Evolutionary conservation across 164 flowering plant genomes (phyloP).

Genomic region (Macadamia integrifolia): DNA sequence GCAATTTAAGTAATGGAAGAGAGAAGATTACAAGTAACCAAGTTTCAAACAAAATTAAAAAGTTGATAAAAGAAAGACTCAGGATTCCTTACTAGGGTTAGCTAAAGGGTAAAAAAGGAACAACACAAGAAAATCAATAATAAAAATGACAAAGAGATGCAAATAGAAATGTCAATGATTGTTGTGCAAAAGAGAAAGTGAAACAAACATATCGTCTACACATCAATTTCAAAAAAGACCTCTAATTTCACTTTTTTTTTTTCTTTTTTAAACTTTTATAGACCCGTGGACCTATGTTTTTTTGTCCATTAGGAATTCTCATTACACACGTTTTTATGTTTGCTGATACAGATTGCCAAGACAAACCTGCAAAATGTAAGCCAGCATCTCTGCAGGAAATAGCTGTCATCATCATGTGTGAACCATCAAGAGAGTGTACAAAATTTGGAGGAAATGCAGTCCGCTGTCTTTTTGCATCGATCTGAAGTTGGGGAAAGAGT

Average conservation of each 20-base stretch:
- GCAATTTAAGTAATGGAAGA: too few species aligned
- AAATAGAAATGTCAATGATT: too few species aligned
- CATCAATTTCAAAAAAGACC: not conserved
- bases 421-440: slow-evolving; percentile 93
- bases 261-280: not conserved
- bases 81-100: too few species aligned
- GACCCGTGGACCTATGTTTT: not conserved
- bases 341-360: not conserved
- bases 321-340: not conserved
- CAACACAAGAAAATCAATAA: too few species aligned
- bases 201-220: not conserved
- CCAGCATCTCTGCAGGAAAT: slow-evolving; percentile 82
- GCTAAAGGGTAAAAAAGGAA: too few species aligned
- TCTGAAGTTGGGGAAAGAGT: slow-evolving; percentile 31
- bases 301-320: not conserved
- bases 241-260: not conserved
- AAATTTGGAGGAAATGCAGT: slow-evolving; percentile 96
- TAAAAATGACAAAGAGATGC: too few species aligned
- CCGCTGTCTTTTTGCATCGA: slow-evolving; percentile 67
- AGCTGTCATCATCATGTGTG: slow-evolving; percentile 99
- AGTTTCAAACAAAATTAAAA: too few species aligned
- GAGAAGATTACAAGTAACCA: too few species aligned
- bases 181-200: too few species aligned
- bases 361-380: slow-evolving; percentile 85
- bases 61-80: too few species aligned